These are phyloP conservation scores for Lolium multiflorum DNA, from an alignment of 176 grass and related monocot species.

Conservation along the genomic window DNA sequence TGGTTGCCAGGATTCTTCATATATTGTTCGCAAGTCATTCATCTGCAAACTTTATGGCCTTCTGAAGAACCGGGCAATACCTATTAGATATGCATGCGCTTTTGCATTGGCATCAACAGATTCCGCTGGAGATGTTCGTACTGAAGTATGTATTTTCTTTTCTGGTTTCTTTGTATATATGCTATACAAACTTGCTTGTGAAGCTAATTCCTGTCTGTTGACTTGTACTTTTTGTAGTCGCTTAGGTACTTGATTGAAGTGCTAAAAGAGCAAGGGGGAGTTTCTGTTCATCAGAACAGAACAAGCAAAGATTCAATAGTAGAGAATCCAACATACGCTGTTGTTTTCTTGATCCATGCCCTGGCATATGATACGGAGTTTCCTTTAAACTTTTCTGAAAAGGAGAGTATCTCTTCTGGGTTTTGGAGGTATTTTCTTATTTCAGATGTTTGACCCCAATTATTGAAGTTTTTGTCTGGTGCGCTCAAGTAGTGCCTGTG, in stretches of 20 bases:
- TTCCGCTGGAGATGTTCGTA: conserved; percentile 68
- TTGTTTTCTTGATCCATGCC: conserved; percentile 84
- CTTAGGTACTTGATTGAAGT: conserved; percentile 70
- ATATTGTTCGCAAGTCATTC: conserved; percentile 73
- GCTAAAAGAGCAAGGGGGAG: conserved; percentile 64
- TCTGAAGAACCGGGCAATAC: conserved; percentile 69
- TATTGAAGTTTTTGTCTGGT: conserved; percentile 10
- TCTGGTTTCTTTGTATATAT: conserved; percentile 27
- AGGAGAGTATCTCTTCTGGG: conserved; percentile 62
- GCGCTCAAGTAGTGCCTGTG: conserved; percentile 17
- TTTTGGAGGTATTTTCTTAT: conserved; percentile 71
- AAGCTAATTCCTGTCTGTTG: conserved; percentile 34
- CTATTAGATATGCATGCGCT: conserved; percentile 87
- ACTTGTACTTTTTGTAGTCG: conserved; percentile 51
- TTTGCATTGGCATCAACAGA: conserved; percentile 86
- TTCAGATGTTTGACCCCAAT: conserved; percentile 29
- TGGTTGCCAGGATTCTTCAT: conserved; percentile 76
- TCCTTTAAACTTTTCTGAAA: conserved; percentile 54
- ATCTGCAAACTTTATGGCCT: conserved; percentile 74
- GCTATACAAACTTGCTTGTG: conserved; percentile 11
- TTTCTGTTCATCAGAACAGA: conserved; percentile 52
- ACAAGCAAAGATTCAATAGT: conserved; percentile 55
- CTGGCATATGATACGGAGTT: conserved; percentile 70
- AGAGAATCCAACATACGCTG: conserved; percentile 76
- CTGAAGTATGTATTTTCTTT: conserved; percentile 65